phyloP scores from a whole-genome alignment of 768 basidiomycete species.

The Dendrothele bispora region DNA sequence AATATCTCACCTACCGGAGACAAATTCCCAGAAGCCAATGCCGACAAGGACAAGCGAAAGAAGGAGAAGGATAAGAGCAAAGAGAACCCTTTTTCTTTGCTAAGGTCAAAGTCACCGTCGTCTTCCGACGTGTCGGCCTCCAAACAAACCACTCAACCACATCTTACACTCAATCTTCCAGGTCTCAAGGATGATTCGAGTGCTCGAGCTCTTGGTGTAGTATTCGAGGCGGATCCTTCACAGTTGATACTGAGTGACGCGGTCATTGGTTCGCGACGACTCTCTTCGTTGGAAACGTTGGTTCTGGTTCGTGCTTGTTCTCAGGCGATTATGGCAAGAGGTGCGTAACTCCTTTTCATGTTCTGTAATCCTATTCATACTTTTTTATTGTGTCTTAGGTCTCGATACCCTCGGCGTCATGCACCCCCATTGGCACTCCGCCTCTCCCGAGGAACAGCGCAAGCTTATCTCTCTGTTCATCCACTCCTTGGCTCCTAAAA shows the following conservation, averaged over 20 bases:
- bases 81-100: constrained; percentile 48
- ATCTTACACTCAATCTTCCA: constrained; percentile 64
- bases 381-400: constrained; percentile 40
- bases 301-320: constrained; percentile 67
- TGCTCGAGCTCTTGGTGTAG: constrained; percentile 49
- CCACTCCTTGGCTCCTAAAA: constrained; percentile 54
- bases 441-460: constrained; percentile 68
- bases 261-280: constrained; percentile 53
- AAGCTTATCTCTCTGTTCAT: constrained; percentile 72
- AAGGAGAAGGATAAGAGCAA: constrained; percentile 41
- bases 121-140: too few relatives aligned
- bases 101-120: constrained; percentile 43
- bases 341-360: constrained; percentile 36
- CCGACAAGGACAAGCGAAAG: constrained; percentile 28
- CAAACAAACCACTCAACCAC: constrained; percentile 51
- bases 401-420: constrained; percentile 80
- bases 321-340: constrained; percentile 62
- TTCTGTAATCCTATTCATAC: constrained; percentile 6
- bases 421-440: constrained; percentile 83
- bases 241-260: constrained; percentile 48
- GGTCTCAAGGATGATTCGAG: constrained; percentile 47
- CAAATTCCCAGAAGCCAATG: constrained; percentile 36
- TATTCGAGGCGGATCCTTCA: constrained; percentile 59
- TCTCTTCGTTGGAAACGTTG: constrained; percentile 65
- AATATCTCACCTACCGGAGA: constrained; percentile 38